Base-by-base conservation (phyloP, 352 stramenopile species). In the Phytophthora pseudosyringae region DNA sequence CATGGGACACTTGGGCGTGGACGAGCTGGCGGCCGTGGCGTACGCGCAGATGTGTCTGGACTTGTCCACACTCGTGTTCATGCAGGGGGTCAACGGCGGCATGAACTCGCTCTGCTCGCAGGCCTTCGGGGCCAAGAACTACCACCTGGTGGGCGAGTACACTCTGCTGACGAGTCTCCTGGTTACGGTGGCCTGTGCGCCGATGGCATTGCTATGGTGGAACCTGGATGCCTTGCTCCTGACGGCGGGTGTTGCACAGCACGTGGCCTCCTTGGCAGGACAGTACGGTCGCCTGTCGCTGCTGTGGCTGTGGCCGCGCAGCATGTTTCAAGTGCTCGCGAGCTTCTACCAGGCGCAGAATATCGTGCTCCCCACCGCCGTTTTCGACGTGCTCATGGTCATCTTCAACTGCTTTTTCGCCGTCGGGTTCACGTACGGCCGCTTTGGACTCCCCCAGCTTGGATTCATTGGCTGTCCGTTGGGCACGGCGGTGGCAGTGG, bases 121-220 rank as follows among this genome's bases (percentile, higher is more conserved):
- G 54, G 89, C 89, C n/a, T 92, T 93, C 48, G 89, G 89, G 10
- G 86, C 89, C 50, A 86, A 83, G 49, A 95, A 95, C 59, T 93
- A 69, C 43, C 71, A 80, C 12, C 54, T 95, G 25, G 67, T 92
- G 18, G 78, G 73, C 41, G 71, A 81, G 44, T 92, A 90, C 68
- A 76, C 78, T 44, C 65, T 89, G 41, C 63, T 89, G 39, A 85
- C 78, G 36, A 57, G 57, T 53, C 66, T 88, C 26, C 59, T 83
- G 41, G 52, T 89, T 29, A 83, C 82, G 18, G 47, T 83, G 40
- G 62, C 72, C 52, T 90, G 78, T 32, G 62, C 84, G 0, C 86
- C 86, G 21, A 75, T 95, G 60, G 78, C 57, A 10, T 13, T 93
- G 29, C 72, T 93, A 44, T 95, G 86, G 87, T 93, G 80, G 83